A percentile compares a stretch with the other conserved stretches of the same genome.
These are phyloP conservation scores for Peronosclerospora sorghi DNA, from an alignment of 352 stramenopile species.

Conservation along the genomic window DNA sequence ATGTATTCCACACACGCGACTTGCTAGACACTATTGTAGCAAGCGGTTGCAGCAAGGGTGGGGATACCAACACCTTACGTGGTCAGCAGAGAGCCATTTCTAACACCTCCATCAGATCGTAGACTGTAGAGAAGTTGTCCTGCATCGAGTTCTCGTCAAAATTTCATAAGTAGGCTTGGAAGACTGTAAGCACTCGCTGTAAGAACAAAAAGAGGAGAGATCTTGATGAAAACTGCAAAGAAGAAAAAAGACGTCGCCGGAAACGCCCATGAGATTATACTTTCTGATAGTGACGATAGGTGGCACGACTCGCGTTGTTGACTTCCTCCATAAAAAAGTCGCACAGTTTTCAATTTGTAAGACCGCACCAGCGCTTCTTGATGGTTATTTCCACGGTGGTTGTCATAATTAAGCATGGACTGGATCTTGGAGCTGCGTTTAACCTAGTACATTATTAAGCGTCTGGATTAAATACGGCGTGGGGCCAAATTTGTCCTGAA, in stretches of 20 bases:
- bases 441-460: too few species aligned
- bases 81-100: conserved; percentile 95
- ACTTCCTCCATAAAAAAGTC: conserved; percentile 97
- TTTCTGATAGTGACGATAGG: conserved; percentile 83
- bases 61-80: conserved; percentile 95
- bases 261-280: conserved; percentile 88
- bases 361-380: conserved; percentile 95
- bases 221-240: conserved; percentile 89
- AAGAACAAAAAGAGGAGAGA: conserved; percentile 83
- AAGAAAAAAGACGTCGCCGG: conserved; percentile 92
- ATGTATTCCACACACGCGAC: conserved; percentile 84
- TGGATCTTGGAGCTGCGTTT: conserved; percentile 90
- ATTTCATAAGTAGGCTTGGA: conserved; percentile 94
- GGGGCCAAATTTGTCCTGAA: too few species aligned
- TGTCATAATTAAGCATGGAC: conserved; percentile 95
- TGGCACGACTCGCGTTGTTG: conserved; percentile 84
- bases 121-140: conserved; percentile 96
- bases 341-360: conserved; percentile 91
- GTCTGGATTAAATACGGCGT: too few species aligned
- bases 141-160: conserved; percentile 96
- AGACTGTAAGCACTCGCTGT: conserved; percentile 93
- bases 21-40: conserved; percentile 83
- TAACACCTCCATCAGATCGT: conserved; percentile 95
- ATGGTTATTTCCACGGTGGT: conserved; percentile 95
- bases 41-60: conserved; percentile 86